These are phyloP conservation scores for Diaporthe caulivora DNA, from an alignment of 2,329 filamentous ascomycete species.

Conservation along the genomic window DNA sequence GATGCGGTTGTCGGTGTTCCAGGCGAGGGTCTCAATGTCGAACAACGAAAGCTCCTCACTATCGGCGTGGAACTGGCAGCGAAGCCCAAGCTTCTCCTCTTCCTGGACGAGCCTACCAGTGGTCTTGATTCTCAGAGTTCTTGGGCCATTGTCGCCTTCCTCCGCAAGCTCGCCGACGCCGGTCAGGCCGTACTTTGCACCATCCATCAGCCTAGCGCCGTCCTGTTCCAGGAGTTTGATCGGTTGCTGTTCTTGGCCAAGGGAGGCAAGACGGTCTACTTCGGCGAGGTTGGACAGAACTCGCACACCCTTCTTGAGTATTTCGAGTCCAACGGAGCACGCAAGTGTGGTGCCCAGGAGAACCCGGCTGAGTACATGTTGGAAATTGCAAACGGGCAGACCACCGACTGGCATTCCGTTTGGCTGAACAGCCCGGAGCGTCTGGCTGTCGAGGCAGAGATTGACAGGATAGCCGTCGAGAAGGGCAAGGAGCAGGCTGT, in stretches of 20 bases:
- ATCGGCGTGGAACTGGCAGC: constrained; percentile 72
- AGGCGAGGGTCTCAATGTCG: constrained; percentile 71
- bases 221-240: constrained; percentile 69
- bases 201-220: constrained; percentile 67
- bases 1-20: constrained; percentile 74
- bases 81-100: constrained; percentile 69
- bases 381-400: constrained; percentile 58
- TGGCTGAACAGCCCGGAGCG: constrained; percentile 71
- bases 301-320: constrained; percentile 69
- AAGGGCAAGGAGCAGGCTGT: constrained; percentile 46
- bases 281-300: constrained; percentile 74
- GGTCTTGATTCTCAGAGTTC: constrained; percentile 74
- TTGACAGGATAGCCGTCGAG: constrained; percentile 71
- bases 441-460: constrained; percentile 67
- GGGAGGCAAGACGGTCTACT: constrained; percentile 77
- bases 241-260: constrained; percentile 72
- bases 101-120: constrained; percentile 71
- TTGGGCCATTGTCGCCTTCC: constrained; percentile 72
- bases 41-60: constrained; percentile 72
- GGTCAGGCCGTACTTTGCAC: constrained; percentile 68
- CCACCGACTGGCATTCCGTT: constrained; percentile 74
- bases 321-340: constrained; percentile 75
- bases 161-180: constrained; percentile 70
- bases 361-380: constrained; percentile 86
- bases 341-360: constrained; percentile 69